Percentiles rank a stretch among this genome's conserved stretches.
Evolutionary conservation across 257 asterid genomes (phyloP).

Genomic region (Scutellaria minor): DNA sequence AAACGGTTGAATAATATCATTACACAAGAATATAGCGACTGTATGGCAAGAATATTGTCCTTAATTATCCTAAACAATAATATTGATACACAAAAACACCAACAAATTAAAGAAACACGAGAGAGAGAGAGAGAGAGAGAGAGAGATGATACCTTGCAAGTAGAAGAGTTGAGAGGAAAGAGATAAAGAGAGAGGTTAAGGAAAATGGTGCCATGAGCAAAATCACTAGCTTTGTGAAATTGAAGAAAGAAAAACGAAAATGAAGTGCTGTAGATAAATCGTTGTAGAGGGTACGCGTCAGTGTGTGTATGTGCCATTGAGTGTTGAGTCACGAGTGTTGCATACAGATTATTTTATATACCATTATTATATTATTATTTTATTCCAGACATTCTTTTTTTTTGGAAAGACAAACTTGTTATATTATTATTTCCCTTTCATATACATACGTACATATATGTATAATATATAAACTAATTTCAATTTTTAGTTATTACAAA

Average conservation of each 20-base stretch:
- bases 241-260: not conserved
- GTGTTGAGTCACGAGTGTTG: no score
- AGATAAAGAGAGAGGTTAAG: constrained; percentile 33
- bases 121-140: constrained; percentile 4
- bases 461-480: no score
- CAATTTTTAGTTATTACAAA: no score
- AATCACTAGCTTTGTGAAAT: not conserved
- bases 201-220: constrained; percentile 35
- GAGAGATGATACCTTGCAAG: constrained; percentile 37
- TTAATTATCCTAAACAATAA: not conserved
- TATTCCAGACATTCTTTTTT: no score
- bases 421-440: no score
- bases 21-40: not conserved
- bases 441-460: no score
- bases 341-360: no score
- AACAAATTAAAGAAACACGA: not conserved
- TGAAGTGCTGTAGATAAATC: no score
- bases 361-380: no score
- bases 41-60: not conserved
- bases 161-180: constrained; percentile 32
- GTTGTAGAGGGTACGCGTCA: no score
- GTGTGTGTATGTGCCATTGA: no score
- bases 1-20: constrained; percentile 3
- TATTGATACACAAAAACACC: not conserved
- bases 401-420: no score